These are phyloP conservation scores for Xylariaceae sp. DNA, from an alignment of 2,329 filamentous ascomycete genomes.

Conservation along the genomic window DNA sequence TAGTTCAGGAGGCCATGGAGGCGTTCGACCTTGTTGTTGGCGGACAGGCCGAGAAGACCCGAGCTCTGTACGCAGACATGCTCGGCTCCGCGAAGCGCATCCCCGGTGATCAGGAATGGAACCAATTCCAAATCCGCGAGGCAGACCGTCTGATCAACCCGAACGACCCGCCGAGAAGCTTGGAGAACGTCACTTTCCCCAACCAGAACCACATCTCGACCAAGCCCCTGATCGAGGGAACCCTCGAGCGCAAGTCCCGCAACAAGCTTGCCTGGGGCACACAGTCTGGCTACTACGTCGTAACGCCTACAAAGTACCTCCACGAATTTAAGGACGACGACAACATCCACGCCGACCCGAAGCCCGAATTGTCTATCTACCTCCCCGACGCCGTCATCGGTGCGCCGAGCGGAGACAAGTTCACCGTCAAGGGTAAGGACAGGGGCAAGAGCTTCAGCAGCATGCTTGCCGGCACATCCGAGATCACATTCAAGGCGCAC, in stretches of 20 bases:
- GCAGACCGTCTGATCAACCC: slow-evolving; percentile 71
- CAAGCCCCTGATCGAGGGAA: slow-evolving; percentile 78
- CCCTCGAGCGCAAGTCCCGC: slow-evolving; percentile 83
- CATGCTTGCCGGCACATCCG: slow-evolving; percentile 73
- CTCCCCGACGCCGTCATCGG: slow-evolving; percentile 85
- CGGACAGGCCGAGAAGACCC: slow-evolving; percentile 75
- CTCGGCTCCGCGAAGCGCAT: slow-evolving; percentile 70
- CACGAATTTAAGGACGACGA: slow-evolving; percentile 97
- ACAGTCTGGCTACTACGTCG: slow-evolving; percentile 78
- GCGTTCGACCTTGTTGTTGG: slow-evolving; percentile 77
- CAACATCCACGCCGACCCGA: slow-evolving; percentile 61
- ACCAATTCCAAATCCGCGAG: slow-evolving; percentile 70
- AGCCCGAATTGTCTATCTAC: slow-evolving; percentile 83
- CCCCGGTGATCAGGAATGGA: slow-evolving; percentile 85
- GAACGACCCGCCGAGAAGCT: slow-evolving; percentile 63
- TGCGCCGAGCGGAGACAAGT: slow-evolving; percentile 68
- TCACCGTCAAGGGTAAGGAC: slow-evolving; percentile 94
- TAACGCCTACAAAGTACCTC: slow-evolving; percentile 80
- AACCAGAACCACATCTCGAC: slow-evolving; percentile 82
- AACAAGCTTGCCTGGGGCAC: slow-evolving; percentile 76
- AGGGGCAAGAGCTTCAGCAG: slow-evolving; percentile 72
- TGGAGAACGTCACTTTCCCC: slow-evolving; percentile 73
- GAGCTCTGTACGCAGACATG: slow-evolving; percentile 79
- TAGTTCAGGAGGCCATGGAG: slow-evolving; percentile 75
- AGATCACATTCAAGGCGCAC: slow-evolving; percentile 83